Evolutionary conservation across 73 alveolate species (phyloP), one percentile per base, ranked within the genome.

Genomic region (Durusdinium trenchii): DNA sequence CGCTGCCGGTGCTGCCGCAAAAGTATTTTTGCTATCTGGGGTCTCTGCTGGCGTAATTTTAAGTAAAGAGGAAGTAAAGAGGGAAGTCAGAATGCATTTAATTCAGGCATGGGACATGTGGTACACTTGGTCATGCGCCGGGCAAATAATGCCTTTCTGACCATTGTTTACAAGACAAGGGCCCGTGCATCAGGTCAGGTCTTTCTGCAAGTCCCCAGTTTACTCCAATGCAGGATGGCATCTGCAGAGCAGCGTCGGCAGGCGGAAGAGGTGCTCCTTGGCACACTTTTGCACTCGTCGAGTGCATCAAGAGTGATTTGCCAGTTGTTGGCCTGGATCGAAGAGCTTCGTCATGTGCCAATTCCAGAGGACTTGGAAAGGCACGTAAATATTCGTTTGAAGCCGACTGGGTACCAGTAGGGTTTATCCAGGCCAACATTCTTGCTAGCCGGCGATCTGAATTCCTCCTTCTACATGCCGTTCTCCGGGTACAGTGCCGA

Each of bases 211-310:
- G n/a, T n/a, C n/a, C n/a, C n/a, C n/a, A n/a, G n/a, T n/a, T n/a
- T n/a, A n/a, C n/a, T n/a, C n/a, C n/a, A 40, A 5, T 7, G n/a
- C 83, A 91, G 97, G 97, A 91, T 91, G 69, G 97, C 89, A 16
- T 91, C 97, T 45, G 7, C 47, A 32, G 97, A 91, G 35, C 97
- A 91, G 43, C 87, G 97, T 32, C 97, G 64, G 76, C 97, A 91
- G 42, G 97, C 97, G 5, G 47, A 32, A 14, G 89, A 91, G 97
- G 97, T 42, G 42, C 73, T 60, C 30, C 73, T 2, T 23, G 30
- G 73, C 73, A 57, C 69, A 57, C 12, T 57, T 57, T 57, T 57
- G 12, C 69, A 57, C 32, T 23, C 69, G 23, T 12, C 12, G 69
- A 16, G 69, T 23, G 32, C 69, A 16, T 57, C 69, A 57, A 23